phyloP scores from a whole-genome alignment of 176 grass and related monocot genomes.

The Carex littledalei region DNA sequence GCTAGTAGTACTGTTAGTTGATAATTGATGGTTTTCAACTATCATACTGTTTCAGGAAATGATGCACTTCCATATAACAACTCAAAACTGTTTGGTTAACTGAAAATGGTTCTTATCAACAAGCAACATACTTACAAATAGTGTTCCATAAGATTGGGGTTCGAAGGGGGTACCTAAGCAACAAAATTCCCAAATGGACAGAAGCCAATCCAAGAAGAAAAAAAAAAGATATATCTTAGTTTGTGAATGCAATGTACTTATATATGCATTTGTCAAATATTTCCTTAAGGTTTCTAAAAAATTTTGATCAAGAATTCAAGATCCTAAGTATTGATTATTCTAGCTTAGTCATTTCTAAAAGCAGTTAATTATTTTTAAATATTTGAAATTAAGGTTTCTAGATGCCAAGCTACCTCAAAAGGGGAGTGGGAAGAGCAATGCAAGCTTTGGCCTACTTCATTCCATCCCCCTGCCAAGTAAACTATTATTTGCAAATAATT shows the following conservation, averaged over 20 bases:
- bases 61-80: not conserved
- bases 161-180: not conserved
- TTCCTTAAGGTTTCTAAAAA: not conserved
- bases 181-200: not conserved
- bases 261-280: not conserved
- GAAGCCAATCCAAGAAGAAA: not conserved
- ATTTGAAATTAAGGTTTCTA: conserved; percentile 58
- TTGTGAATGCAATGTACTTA: not conserved
- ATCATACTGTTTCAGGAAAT: conserved; percentile 16
- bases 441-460: conserved; percentile 97
- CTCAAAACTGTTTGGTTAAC: not conserved
- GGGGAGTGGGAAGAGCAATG: conserved; percentile 90
- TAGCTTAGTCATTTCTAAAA: not conserved
- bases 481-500: not conserved
- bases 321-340: conserved; percentile 12
- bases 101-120: not conserved
- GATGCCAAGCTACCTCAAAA: conserved; percentile 68
- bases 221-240: not conserved
- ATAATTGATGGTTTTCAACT: not conserved
- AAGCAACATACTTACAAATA: not conserved
- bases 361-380: conserved; percentile 18
- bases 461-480: conserved; percentile 72
- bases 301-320: not conserved
- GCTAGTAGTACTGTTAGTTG: not conserved
- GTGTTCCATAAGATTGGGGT: not conserved